phyloP scores from a whole-genome alignment of 1,139 yeast genomes.

The Scheffersomyces lignicola region DNA sequence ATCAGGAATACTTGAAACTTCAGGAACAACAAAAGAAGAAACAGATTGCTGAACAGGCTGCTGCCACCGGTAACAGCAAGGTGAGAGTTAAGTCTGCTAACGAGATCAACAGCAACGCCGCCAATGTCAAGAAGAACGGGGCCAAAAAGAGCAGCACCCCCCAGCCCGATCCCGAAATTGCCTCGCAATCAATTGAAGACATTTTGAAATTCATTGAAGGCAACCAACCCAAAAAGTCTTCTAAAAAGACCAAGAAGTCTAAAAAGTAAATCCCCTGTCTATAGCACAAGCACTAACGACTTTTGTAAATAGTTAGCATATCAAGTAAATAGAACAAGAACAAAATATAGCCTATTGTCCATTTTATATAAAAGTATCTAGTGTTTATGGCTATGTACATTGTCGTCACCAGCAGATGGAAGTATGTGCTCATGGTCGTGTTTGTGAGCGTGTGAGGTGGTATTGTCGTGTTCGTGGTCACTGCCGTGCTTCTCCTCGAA shows the following conservation, averaged over 20 bases:
- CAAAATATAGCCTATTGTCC: no score
- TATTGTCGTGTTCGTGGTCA: constrained; percentile 6
- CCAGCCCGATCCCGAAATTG: constrained; percentile 53
- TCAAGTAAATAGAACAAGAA: no score
- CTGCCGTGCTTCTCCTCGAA: constrained; percentile 6
- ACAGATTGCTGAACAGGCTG: constrained; percentile 19
- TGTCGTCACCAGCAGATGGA: constrained; percentile 3
- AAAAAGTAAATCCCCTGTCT: constrained; percentile 7
- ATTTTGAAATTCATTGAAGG: constrained; percentile 69
- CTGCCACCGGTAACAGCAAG: constrained; percentile 12
- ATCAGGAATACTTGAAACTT: constrained; percentile 33
- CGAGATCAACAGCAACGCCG: constrained; percentile 11
- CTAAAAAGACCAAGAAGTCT: constrained; percentile 12
- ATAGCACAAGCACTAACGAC: constrained; percentile 3
- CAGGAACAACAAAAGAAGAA: constrained; percentile 32
- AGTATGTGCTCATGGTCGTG: constrained; percentile 6
- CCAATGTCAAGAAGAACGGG: constrained; percentile 15
- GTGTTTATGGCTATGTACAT: constrained; percentile 13
- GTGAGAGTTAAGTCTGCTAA: constrained; percentile 12
- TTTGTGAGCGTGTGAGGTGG: constrained; percentile 11
- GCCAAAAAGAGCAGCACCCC: constrained; percentile 28
- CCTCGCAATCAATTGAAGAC: constrained; percentile 65
- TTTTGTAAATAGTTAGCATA: constrained; percentile 13
- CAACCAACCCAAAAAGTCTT: constrained; percentile 19
- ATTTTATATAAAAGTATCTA: no score